phyloP scores from a whole-genome alignment of 1,284 basidiomycete genomes.

The Boletus semigastroideus region DNA sequence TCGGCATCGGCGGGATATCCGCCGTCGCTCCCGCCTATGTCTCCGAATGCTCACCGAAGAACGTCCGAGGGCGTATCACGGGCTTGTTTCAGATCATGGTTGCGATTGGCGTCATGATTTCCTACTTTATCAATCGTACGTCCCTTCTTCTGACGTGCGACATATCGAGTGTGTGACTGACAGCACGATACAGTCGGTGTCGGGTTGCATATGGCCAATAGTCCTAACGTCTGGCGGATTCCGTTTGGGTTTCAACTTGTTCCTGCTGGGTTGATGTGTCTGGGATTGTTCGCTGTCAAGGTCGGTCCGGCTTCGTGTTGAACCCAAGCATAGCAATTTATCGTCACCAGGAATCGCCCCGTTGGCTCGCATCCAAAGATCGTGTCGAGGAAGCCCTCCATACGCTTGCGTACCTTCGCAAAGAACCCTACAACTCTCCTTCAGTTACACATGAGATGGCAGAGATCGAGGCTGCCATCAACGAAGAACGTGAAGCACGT shows the following conservation, averaged over 20 bases:
- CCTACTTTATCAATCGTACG: slow-evolving; percentile 75
- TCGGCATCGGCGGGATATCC: slow-evolving; percentile 60
- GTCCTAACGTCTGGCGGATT: slow-evolving; percentile 63
- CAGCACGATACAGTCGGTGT: slow-evolving; percentile 50
- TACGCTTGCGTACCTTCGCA: slow-evolving; percentile 61
- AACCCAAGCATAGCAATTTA: slow-evolving; percentile 10
- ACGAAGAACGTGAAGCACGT: slow-evolving; percentile 60
- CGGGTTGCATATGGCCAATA: slow-evolving; percentile 48
- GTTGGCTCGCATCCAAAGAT: slow-evolving; percentile 61
- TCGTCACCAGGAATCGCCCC: slow-evolving; percentile 57
- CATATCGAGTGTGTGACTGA: not conserved
- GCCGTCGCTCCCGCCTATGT: slow-evolving; percentile 75
- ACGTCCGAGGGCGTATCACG: slow-evolving; percentile 68
- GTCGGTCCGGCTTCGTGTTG: slow-evolving; percentile 34
- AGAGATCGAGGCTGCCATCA: slow-evolving; percentile 65
- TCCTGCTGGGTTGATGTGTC: slow-evolving; percentile 73
- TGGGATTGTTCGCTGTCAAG: slow-evolving; percentile 71
- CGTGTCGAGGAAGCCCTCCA: slow-evolving; percentile 48
- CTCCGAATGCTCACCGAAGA: slow-evolving; percentile 77
- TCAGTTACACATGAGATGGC: slow-evolving; percentile 53
- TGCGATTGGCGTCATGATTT: slow-evolving; percentile 72
- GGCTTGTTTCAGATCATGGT: slow-evolving; percentile 85
- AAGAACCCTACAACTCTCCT: slow-evolving; percentile 45
- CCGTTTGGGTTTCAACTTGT: slow-evolving; percentile 77
- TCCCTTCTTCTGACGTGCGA: slow-evolving; percentile 9